A percentile compares a stretch with the other conserved stretches of the same genome.
phyloP scores from a whole-genome alignment of 2,329 filamentous ascomycete species.

The Geosmithia flava region DNA sequence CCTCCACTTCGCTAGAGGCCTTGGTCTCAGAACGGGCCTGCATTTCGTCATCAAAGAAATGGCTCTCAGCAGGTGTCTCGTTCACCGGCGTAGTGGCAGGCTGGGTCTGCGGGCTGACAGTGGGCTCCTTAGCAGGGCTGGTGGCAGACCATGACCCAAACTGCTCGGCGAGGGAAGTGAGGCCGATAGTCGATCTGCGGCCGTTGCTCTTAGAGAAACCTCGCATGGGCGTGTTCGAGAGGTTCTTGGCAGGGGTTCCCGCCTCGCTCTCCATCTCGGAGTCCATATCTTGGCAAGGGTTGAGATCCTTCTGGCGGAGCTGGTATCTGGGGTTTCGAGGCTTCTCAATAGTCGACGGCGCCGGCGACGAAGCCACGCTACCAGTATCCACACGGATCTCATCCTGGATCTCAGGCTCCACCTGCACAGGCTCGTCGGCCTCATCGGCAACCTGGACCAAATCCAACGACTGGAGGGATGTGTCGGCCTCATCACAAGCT shows the following conservation, averaged over 20 bases:
- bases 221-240: constrained; percentile 28
- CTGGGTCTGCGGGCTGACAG: not conserved
- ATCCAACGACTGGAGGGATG: not conserved
- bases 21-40: constrained; percentile 13
- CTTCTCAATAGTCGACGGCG: not conserved
- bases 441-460: not conserved
- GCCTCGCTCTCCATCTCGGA: constrained; percentile 44
- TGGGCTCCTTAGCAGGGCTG: constrained; percentile 32
- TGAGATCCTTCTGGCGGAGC: constrained; percentile 34
- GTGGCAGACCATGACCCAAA: constrained; percentile 50
- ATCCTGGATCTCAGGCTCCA: not conserved
- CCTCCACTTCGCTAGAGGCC: not conserved
- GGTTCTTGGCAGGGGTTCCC: constrained; percentile 13
- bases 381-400: not conserved
- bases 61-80: constrained; percentile 4
- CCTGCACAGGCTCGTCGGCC: not conserved
- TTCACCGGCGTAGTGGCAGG: not conserved
- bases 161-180: constrained; percentile 51
- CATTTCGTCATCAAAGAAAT: constrained; percentile 54
- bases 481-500: constrained; percentile 1
- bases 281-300: constrained; percentile 27
- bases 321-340: constrained; percentile 12
- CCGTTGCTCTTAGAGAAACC: constrained; percentile 7
- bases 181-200: constrained; percentile 29
- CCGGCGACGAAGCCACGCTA: not conserved